Percentiles rank a stretch among this genome's conserved stretches.
Conservation (phyloP, 2,329 filamentous ascomycete species). For the Penicillium sp. region DNA sequence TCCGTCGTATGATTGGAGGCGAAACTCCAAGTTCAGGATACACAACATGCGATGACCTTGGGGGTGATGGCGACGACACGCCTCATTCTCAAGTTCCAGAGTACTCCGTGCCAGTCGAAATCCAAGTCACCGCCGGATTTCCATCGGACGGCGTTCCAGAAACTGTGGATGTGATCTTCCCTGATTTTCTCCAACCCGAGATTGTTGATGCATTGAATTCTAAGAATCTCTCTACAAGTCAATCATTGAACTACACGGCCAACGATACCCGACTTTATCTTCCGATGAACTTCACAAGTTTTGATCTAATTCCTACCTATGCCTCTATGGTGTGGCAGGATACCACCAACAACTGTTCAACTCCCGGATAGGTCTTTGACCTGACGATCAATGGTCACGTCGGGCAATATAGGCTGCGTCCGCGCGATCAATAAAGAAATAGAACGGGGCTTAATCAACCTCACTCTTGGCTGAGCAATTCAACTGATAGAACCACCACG, state of each 20-base stretch:
- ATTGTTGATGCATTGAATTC: slow-evolving; percentile 7
- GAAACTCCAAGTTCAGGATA: slow-evolving; percentile 1
- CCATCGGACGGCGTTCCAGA: slow-evolving; percentile 4
- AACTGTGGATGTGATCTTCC: slow-evolving; percentile 7
- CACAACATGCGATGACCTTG: slow-evolving; percentile 10
- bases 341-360: background rate
- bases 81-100: slow-evolving; percentile 7
- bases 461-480: too few relatives aligned
- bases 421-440: too few relatives aligned
- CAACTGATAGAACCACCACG: too few relatives aligned
- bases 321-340: too few relatives aligned
- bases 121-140: slow-evolving; percentile 8
- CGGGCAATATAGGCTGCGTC: too few relatives aligned
- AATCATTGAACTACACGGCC: background rate
- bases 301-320: too few relatives aligned
- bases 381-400: too few relatives aligned
- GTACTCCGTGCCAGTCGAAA: background rate
- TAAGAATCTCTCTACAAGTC: background rate
- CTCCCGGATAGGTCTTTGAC: too few relatives aligned
- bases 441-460: too few relatives aligned
- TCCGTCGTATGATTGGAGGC: slow-evolving; percentile 4
- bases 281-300: slow-evolving; percentile 3
- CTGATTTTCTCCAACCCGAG: slow-evolving; percentile 7
- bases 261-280: slow-evolving; percentile 3
- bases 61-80: slow-evolving; percentile 11